Conservation (phyloP, 116 monocot species). For the Cymodocea nodosa region DNA sequence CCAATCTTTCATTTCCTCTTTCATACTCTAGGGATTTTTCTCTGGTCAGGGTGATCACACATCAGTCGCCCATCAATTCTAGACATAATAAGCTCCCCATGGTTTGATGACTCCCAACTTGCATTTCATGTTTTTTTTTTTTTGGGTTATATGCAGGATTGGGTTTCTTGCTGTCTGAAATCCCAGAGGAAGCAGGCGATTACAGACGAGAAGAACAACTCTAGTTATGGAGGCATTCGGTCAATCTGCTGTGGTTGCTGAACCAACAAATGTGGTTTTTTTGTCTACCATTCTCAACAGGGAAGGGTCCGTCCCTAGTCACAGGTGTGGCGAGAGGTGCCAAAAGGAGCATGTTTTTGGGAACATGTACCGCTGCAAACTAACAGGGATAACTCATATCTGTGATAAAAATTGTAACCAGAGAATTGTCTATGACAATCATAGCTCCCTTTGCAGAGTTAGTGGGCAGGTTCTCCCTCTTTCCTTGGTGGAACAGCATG, state of each 20-base stretch:
- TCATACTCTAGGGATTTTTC: too few species aligned
- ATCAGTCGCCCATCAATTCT: too few species aligned
- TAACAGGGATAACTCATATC: conserved; percentile 82
- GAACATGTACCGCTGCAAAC: conserved; percentile 87
- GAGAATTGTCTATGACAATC: conserved; percentile 96
- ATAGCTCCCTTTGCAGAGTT: conserved; percentile 94
- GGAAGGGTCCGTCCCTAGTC: conserved; percentile 53
- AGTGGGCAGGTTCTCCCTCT: conserved; percentile 89
- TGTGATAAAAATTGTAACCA: conserved; percentile 98
- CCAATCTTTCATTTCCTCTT: too few species aligned
- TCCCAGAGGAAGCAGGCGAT: neutral
- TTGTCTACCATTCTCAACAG: conserved; percentile 80
- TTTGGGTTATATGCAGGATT: neutral
- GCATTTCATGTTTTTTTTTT: too few species aligned
- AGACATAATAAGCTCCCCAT: too few species aligned
- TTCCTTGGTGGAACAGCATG: conserved; percentile 63
- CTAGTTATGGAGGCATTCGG: conserved; percentile 84
- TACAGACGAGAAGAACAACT: neutral
- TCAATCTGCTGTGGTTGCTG: conserved; percentile 57
- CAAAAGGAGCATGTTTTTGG: conserved; percentile 89
- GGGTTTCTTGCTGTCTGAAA: neutral
- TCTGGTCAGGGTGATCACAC: too few species aligned
- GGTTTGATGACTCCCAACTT: too few species aligned
- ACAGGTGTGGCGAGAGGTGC: conserved; percentile 85
- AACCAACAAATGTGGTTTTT: conserved; percentile 92